phyloP scores from a whole-genome alignment of 441 rosid species.

The Omphalea diandra region DNA sequence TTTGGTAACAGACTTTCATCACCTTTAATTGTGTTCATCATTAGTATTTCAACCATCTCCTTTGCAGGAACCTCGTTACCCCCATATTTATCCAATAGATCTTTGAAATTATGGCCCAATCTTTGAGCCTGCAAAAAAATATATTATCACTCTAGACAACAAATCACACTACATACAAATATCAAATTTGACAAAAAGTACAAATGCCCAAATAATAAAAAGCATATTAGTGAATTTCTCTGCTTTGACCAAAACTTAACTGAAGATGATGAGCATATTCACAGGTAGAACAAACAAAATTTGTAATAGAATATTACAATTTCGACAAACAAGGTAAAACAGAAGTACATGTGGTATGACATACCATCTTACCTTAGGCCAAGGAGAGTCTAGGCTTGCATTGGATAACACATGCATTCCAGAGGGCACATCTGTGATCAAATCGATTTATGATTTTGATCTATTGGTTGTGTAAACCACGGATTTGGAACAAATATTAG shows the following conservation, averaged over 20 bases:
- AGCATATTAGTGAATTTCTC: neutral
- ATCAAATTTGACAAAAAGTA: too few species aligned
- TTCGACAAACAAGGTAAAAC: neutral
- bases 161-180: too few species aligned
- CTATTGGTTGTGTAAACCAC: constrained; percentile 72
- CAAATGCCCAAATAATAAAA: neutral
- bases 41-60: constrained; percentile 54
- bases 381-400: constrained; percentile 75
- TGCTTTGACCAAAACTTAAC: too few species aligned
- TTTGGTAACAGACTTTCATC: too few species aligned
- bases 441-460: constrained; percentile 28
- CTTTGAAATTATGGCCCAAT: constrained; percentile 43
- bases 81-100: constrained; percentile 32
- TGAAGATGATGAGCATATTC: neutral
- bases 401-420: constrained; percentile 74
- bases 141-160: neutral
- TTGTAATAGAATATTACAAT: neutral
- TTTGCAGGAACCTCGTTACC: constrained; percentile 44
- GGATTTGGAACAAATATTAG: constrained; percentile 47
- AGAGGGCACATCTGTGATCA: too few species aligned
- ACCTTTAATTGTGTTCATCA: too few species aligned
- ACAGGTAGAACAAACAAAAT: neutral
- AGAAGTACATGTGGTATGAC: neutral
- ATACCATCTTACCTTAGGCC: constrained; percentile 63
- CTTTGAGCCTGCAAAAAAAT: constrained; percentile 44